These are phyloP conservation scores for Sindora glabra DNA, from an alignment of 306 rosid species.

Conservation along the genomic window DNA sequence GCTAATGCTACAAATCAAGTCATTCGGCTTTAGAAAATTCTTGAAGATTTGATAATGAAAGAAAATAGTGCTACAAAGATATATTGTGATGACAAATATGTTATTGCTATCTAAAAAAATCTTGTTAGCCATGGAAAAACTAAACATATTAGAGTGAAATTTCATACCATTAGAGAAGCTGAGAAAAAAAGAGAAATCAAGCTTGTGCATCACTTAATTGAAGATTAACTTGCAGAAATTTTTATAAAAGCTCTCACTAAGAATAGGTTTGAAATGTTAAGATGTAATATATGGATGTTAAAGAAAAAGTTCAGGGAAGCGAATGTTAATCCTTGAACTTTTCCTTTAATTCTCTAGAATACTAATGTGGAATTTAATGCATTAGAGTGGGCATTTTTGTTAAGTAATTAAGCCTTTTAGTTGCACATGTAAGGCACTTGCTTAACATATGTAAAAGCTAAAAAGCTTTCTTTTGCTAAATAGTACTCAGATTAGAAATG, in stretches of 20 bases:
- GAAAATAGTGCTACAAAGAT: too few species aligned
- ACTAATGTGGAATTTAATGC: too few species aligned
- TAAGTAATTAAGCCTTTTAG: too few species aligned
- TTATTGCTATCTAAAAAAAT: background rate
- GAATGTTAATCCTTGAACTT: background rate
- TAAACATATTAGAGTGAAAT: background rate
- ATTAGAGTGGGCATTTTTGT: too few species aligned
- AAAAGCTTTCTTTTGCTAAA: too few species aligned
- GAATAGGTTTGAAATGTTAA: background rate
- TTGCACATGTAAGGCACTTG: too few species aligned
- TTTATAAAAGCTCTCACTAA: background rate
- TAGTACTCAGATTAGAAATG: too few species aligned
- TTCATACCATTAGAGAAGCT: background rate
- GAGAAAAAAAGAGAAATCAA: background rate
- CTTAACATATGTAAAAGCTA: too few species aligned
- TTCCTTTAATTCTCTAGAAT: too few species aligned
- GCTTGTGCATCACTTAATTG: background rate
- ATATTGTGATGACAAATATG: background rate
- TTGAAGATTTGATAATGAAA: too few species aligned
- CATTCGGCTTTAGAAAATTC: too few species aligned
- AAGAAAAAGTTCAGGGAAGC: background rate
- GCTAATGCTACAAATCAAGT: too few species aligned
- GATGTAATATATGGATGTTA: background rate
- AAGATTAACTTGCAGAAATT: background rate
- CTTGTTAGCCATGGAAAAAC: background rate